Conservation (phyloP, 176 grass and related monocot genomes). For the Rhipidocladum racemiflorum region DNA sequence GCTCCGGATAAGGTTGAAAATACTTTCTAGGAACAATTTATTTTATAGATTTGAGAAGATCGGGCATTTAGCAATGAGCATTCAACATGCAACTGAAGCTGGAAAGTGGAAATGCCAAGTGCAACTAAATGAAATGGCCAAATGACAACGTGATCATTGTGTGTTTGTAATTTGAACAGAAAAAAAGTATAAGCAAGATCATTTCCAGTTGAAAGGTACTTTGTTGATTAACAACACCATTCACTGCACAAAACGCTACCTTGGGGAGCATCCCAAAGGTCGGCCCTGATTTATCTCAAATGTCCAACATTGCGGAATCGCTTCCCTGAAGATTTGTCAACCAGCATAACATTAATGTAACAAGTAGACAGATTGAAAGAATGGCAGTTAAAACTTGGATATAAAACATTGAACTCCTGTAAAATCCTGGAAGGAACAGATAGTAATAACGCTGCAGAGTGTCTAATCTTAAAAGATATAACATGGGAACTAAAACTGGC, state of each 20-base stretch:
- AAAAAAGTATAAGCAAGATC: neutral
- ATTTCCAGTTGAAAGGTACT: neutral
- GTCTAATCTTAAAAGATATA: neutral
- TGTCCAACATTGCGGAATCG: conserved; percentile 45
- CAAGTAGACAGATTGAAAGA: neutral
- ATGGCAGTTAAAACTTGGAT: neutral
- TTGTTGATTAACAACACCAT: neutral
- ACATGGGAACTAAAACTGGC: neutral
- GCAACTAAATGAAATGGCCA: conserved; percentile 11
- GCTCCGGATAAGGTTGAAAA: neutral
- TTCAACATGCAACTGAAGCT: neutral
- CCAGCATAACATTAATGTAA: neutral
- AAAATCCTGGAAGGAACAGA: neutral
- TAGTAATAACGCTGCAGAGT: neutral
- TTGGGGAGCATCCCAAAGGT: conserved; percentile 32
- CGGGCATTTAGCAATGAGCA: neutral
- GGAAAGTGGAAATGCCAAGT: neutral
- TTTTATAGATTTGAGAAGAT: neutral
- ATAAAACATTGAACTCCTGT: neutral
- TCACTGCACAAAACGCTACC: conserved; percentile 36
- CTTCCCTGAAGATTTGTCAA: conserved; percentile 42
- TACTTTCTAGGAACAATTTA: neutral
- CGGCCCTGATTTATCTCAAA: conserved; percentile 38
- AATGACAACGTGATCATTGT: neutral
- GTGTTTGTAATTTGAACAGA: neutral